phyloP scores from a whole-genome alignment of 225 moss, liverwort and hornwort species.

The Antitrichia curtipendula region DNA sequence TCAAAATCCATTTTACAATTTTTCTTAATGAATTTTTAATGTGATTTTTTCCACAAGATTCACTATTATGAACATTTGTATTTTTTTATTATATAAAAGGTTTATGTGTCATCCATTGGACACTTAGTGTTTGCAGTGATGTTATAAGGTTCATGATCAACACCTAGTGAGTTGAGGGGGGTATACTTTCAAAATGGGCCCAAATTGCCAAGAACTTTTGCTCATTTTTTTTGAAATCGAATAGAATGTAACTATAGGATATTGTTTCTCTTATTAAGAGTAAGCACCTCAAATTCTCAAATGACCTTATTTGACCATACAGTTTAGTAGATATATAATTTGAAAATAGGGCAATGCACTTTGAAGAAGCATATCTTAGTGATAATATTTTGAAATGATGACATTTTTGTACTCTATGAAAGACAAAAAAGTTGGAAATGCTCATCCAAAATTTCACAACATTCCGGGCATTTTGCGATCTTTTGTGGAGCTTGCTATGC shows the following conservation, averaged over 20 bases:
- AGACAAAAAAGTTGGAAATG: background rate
- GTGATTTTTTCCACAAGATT: no score
- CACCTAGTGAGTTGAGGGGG: rapidly evolving
- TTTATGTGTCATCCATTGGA: background rate
- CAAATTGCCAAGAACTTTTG: background rate
- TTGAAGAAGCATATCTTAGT: background rate
- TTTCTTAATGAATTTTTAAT: no score
- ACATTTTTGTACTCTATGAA: rapidly evolving
- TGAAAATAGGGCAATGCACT: background rate
- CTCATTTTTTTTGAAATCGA: background rate
- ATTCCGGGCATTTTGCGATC: background rate
- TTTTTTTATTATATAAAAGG: background rate
- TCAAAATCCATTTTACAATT: no score
- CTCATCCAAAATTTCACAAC: background rate
- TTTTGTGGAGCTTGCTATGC: no score
- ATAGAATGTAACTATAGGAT: background rate
- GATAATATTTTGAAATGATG: background rate
- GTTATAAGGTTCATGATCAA: rapidly evolving
- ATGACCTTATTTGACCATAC: rapidly evolving
- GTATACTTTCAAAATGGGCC: no score
- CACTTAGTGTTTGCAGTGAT: rapidly evolving
- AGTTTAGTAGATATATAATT: background rate
- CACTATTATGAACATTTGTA: background rate
- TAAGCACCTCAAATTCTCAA: no score
- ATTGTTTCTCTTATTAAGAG: background rate